phyloP scores from a whole-genome alignment of 441 rosid species.

The Jatropha podagrica region DNA sequence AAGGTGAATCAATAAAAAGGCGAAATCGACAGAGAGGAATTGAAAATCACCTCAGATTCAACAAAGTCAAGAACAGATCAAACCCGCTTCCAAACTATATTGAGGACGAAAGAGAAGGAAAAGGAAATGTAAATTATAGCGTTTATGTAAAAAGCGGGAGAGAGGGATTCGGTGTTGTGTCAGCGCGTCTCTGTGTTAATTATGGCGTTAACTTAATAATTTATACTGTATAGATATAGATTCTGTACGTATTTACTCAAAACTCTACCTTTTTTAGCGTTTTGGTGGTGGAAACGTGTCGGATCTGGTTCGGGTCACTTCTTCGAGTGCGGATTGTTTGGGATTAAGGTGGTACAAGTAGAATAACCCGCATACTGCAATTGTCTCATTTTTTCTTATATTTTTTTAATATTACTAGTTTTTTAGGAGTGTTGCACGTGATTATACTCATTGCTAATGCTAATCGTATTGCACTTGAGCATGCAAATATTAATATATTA shows the following conservation, averaged over 20 bases:
- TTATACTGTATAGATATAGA: not conserved
- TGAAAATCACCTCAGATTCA: slow-evolving; percentile 17
- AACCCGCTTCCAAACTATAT: not conserved
- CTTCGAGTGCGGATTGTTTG: too few species aligned
- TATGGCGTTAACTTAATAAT: too few species aligned
- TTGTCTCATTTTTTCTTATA: too few species aligned
- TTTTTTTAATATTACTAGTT: too few species aligned
- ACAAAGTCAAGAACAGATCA: slow-evolving; percentile 21
- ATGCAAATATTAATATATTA: too few species aligned
- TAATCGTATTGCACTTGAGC: too few species aligned
- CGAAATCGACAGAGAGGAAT: slow-evolving; percentile 10
- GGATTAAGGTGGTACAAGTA: too few species aligned
- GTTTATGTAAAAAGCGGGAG: slow-evolving; percentile 8
- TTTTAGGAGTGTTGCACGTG: too few species aligned
- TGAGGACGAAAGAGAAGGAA: not conserved
- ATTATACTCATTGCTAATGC: too few species aligned
- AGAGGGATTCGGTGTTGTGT: not conserved
- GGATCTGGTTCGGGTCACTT: too few species aligned
- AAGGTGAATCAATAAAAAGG: not conserved
- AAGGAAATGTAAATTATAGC: not conserved
- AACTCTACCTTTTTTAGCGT: slow-evolving; percentile 9
- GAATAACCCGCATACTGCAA: too few species aligned
- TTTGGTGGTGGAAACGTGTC: not conserved
- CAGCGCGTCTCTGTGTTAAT: not conserved
- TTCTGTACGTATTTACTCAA: slow-evolving; percentile 3